A percentile compares a stretch with the other conserved stretches of the same genome.
Conservation (phyloP, 2,329 filamentous ascomycete species). For the Pseudocercospora eumusae region DNA sequence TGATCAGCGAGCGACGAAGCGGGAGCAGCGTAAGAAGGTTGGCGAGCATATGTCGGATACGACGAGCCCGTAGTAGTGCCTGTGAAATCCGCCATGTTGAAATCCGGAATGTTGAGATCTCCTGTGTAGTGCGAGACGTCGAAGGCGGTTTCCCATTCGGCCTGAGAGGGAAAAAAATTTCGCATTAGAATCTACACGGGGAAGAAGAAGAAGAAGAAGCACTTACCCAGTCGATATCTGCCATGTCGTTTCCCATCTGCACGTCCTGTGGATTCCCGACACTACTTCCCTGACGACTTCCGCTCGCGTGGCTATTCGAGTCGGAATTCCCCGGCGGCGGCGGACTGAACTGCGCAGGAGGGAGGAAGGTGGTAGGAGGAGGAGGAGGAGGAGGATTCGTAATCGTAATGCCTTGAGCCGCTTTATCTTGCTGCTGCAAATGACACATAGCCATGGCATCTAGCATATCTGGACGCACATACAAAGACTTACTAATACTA, state of each 20-base stretch:
- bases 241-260: slow-evolving; percentile 38
- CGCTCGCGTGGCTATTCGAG: slow-evolving; percentile 22
- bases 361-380: slow-evolving; percentile 10
- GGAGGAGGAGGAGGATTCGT: neutral
- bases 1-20: neutral
- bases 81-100: slow-evolving; percentile 39
- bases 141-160: slow-evolving; percentile 52
- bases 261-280: slow-evolving; percentile 11
- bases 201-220: no score
- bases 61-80: slow-evolving; percentile 21
- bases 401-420: slow-evolving; percentile 10
- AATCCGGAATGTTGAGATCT: slow-evolving; percentile 39
- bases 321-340: slow-evolving; percentile 27
- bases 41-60: neutral
- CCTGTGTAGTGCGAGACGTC: slow-evolving; percentile 40
- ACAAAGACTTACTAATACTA: neutral
- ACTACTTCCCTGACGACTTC: slow-evolving; percentile 30
- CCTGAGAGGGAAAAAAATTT: slow-evolving; percentile 39
- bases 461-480: neutral
- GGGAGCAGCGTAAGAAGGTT: slow-evolving; percentile 16
- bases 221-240: slow-evolving; percentile 68
- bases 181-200: no score
- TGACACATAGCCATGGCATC: slow-evolving; percentile 18
- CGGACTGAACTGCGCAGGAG: slow-evolving; percentile 34
- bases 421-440: slow-evolving; percentile 21